Percentiles rank a stretch among this genome's conserved stretches.
Conservation (phyloP, 2,329 filamentous ascomycete genomes). For the Fonsecaea monophora region DNA sequence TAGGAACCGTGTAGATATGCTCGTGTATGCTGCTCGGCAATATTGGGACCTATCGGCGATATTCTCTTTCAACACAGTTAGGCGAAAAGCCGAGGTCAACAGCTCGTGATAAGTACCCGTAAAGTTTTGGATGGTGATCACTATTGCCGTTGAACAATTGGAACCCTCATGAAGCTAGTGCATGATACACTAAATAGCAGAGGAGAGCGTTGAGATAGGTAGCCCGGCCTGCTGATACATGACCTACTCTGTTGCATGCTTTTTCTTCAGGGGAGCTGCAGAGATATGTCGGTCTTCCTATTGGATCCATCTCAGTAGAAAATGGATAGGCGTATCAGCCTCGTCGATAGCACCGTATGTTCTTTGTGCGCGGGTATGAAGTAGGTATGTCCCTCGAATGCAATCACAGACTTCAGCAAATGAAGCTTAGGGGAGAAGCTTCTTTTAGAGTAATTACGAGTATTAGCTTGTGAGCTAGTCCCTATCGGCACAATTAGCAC, state of each 20-base stretch:
- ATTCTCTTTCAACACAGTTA: background rate
- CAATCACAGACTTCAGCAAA: background rate
- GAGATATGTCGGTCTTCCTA: constrained; percentile 51
- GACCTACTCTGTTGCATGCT: constrained; percentile 3
- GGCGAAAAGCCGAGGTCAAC: background rate
- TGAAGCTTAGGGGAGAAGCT: background rate
- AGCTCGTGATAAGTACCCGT: background rate
- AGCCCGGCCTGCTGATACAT: constrained; percentile 20
- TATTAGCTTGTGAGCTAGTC: background rate
- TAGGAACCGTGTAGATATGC: background rate
- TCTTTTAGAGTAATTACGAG: background rate
- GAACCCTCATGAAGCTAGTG: constrained; percentile 38
- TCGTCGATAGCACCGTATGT: constrained; percentile 38
- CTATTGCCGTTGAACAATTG: background rate
- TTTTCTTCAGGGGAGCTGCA: constrained; percentile 57
- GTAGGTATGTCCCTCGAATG: background rate
- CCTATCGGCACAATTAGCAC: background rate
- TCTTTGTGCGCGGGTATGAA: constrained; percentile 20
- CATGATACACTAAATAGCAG: constrained; percentile 42
- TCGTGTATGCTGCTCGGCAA: background rate
- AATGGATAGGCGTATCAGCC: constrained; percentile 23
- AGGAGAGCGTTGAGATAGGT: background rate
- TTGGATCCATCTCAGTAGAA: constrained; percentile 55
- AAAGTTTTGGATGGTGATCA: background rate
- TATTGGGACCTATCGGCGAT: background rate